Base-by-base conservation (phyloP, 805 yeast genomes). In the Suhomyces kilbournensis region DNA sequence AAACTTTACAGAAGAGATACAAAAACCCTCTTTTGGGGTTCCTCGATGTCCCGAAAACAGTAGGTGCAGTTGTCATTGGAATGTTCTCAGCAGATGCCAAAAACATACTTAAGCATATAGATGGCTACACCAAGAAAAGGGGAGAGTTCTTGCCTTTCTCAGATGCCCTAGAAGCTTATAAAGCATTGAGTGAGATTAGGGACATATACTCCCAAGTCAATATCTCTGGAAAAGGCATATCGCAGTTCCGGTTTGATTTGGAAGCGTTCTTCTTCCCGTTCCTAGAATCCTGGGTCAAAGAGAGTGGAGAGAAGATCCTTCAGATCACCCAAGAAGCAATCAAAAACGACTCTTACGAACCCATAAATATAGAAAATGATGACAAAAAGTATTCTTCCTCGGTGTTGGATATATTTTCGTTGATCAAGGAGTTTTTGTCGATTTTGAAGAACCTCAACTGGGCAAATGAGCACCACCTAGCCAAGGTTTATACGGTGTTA, bases 361-460 rank as follows among this genome's bases (percentile, higher is more conserved):
- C 85, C 0, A 60, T 83, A 15, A 81, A 82, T 55, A 51, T 71
- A 19, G 65, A 69, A 1, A 71, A 65, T 1, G 72, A 75, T 44
- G 71, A 67, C 1, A 71, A 72, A 54, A 72, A 72, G 50, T 70
- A 76, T 60, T 83, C 90, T 54, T 72, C 82, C 2, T 87, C 93
- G 0, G 88, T 86, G 1, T 63, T 79, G 20, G 94, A 88, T 63
- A 77, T 87, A 12, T 86, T 87, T 65, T 76, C 82, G 8, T 74
- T 88, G 64, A 76, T 88, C 34, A 78, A 79, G 53, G 83, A 83
- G 49, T 78, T 82, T 10, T 63, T 88, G 19, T 68, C 72, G 4
- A 74, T 88, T n/a, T 70, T 92, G 44, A 75, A 75, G 14, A 76
- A 75, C 3, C 76, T 89, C 43, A 71, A 79, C 17, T 92, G 97